Percentiles rank a stretch among this genome's conserved stretches.
Evolutionary conservation across 768 basidiomycete species (phyloP).

Genomic region (Tephrocybe sp.): DNA sequence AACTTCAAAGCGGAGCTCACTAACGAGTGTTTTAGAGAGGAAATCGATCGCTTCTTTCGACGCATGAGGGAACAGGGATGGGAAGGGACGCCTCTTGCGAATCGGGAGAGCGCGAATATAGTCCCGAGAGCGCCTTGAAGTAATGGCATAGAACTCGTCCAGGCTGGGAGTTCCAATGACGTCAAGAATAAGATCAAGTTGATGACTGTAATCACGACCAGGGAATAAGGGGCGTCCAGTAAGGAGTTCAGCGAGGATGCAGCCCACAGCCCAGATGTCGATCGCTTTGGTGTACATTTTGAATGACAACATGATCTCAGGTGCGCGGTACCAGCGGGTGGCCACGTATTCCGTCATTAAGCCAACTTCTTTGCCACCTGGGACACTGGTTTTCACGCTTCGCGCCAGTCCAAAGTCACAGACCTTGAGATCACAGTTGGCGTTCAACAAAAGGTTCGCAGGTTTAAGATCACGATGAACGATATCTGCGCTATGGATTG

Average conservation of each 20-base stretch:
- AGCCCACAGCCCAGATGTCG: constrained; percentile 85
- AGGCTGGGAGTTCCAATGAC: constrained; percentile 95
- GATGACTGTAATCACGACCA: constrained; percentile 95
- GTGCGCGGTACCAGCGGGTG: constrained; percentile 97
- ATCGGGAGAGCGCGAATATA: constrained; percentile 96
- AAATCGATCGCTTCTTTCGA: constrained; percentile 68
- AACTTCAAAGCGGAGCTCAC: constrained; percentile 8
- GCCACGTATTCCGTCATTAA: constrained; percentile 99
- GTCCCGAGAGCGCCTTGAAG: constrained; percentile 86
- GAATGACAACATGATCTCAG: constrained; percentile 99
- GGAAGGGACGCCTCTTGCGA: constrained; percentile 81
- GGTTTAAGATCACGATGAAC: constrained; percentile 97
- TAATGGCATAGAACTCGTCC: constrained; percentile 98
- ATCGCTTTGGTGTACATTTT: constrained; percentile 99
- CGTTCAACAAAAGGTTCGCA: constrained; percentile 91
- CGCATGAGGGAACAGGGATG: constrained; percentile 86
- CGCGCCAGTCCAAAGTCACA: constrained; percentile 94
- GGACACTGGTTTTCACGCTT: constrained; percentile 80
- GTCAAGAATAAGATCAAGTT: constrained; percentile 92
- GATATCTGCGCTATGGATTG: constrained; percentile 93
- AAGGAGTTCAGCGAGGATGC: constrained; percentile 92
- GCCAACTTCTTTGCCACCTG: constrained; percentile 77
- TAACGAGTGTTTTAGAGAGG: constrained; percentile 77
- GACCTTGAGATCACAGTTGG: constrained; percentile 94
- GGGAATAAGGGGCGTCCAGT: constrained; percentile 95